Evolutionary conservation across 495 filamentous ascomycete species (phyloP), one percentile per base, ranked within the genome.

Genomic region (Penicillium robsamsonii): DNA sequence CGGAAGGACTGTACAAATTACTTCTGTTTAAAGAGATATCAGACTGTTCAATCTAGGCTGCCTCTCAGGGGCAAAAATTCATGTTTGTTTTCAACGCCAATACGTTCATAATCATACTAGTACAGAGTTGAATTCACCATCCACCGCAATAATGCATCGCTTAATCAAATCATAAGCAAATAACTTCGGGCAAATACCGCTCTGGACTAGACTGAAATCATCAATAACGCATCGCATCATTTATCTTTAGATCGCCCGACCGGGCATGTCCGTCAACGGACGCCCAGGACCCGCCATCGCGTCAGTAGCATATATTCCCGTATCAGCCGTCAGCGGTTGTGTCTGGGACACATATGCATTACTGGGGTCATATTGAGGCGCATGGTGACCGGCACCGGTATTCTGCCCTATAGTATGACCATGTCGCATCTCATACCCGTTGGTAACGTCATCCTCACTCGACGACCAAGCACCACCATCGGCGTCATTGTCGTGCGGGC

Each of bases 391-490:
- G 18, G 64, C 50, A 9, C 33, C 56, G 5, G 65, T 69, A 8
- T 65, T 71, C 25, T 65, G 65, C 17, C 69, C 46, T 42, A 49
- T 64, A 18, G 60, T 50, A 58, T 75, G 72, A 5, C 70, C 69
- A 43, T 62, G 61, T 48, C 73, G 73, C 75, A 78, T 75, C 58
- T 79, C 75, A 56, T 70, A 78, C 1, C 68, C 71, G 45, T 70
- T 60, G 0, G 61, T 64, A 2, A 70, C 65, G 50, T 71, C 70
- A 40, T 78, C 75, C 43, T 78, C 76, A 25, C 75, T 74, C 0
- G 75, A 78, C 5, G 75, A 77, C 66, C 70, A 77, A 50, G 42
- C 43, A 35, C 67, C 67, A 0, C 67, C 71, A 42, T 78, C 72
- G 10, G 51, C 54, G n/a, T 64, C 54, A 48, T 74, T 68, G 37